A percentile compares a stretch with the other conserved stretches of the same genome.
Conservation (phyloP, 2,329 filamentous ascomycete species). For the Monilinia aucupariae region DNA sequence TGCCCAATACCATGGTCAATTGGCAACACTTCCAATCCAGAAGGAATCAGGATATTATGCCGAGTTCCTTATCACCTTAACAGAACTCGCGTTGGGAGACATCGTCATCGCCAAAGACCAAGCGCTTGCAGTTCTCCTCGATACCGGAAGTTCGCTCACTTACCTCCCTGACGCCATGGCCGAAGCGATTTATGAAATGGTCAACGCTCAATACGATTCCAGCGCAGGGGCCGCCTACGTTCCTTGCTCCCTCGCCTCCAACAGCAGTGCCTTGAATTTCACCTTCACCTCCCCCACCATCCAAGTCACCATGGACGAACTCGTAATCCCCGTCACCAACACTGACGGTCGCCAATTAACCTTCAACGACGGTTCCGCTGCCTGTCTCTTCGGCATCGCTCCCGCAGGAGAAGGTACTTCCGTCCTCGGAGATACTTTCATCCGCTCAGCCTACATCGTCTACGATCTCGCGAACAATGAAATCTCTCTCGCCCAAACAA, state of each 20-base stretch:
- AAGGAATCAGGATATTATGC: slow-evolving; percentile 45
- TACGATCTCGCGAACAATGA: slow-evolving; percentile 69
- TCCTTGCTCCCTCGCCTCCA: slow-evolving; percentile 47
- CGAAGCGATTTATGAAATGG: slow-evolving; percentile 49
- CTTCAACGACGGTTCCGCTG: slow-evolving; percentile 48
- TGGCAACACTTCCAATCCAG: slow-evolving; percentile 65
- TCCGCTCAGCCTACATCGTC: slow-evolving; percentile 69
- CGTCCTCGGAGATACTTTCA: slow-evolving; percentile 68
- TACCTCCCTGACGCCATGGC: slow-evolving; percentile 57
- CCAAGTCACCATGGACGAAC: slow-evolving; percentile 51
- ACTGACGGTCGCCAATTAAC: slow-evolving; percentile 43
- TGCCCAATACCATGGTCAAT: slow-evolving; percentile 54
- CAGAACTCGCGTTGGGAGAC: slow-evolving; percentile 46
- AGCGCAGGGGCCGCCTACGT: slow-evolving; percentile 54
- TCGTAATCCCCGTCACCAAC: slow-evolving; percentile 49
- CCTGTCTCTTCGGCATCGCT: slow-evolving; percentile 64
- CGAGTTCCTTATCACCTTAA: slow-evolving; percentile 67
- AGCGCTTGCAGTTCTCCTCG: slow-evolving; percentile 60
- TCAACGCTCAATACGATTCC: slow-evolving; percentile 55
- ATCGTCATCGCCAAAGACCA: slow-evolving; percentile 42
- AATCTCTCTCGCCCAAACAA: slow-evolving; percentile 64
- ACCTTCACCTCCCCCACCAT: slow-evolving; percentile 51
- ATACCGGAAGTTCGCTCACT: slow-evolving; percentile 63
- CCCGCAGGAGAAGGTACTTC: slow-evolving; percentile 51
- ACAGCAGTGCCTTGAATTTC: slow-evolving; percentile 45